Evolutionary conservation across 1,284 basidiomycete genomes (phyloP).

Genomic region (Erythrobasidium hasegawianum): DNA sequence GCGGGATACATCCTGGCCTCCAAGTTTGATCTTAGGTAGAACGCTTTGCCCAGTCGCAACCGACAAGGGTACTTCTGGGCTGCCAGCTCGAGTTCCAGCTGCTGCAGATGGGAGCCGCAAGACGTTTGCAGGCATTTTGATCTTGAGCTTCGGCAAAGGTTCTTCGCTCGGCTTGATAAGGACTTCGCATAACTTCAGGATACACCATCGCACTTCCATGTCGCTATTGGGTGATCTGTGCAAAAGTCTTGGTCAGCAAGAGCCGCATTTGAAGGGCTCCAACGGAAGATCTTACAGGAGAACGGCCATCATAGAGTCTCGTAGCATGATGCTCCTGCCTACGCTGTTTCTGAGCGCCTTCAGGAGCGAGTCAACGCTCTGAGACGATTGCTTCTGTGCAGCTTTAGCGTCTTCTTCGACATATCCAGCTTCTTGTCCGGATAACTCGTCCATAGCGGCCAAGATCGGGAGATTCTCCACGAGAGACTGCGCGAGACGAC

Average conservation of each 20-base stretch:
- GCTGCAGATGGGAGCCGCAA: slow-evolving; percentile 21
- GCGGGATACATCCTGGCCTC: not conserved
- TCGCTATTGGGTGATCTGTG: slow-evolving; percentile 69
- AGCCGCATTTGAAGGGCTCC: no score
- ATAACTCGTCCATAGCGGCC: slow-evolving; percentile 85
- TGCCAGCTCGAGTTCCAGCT: slow-evolving; percentile 12
- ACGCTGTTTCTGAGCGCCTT: slow-evolving; percentile 78
- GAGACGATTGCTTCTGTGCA: slow-evolving; percentile 32
- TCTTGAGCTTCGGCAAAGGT: slow-evolving; percentile 75
- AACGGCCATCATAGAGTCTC: slow-evolving; percentile 74
- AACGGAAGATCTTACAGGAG: slow-evolving; percentile 63
- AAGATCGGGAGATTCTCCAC: slow-evolving; percentile 83
- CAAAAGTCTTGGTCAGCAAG: no score
- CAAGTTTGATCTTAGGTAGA: slow-evolving; percentile 25
- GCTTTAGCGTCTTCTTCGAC: slow-evolving; percentile 66
- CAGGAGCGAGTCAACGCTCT: slow-evolving; percentile 64
- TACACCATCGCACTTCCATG: slow-evolving; percentile 80
- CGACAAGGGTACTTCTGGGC: slow-evolving; percentile 25
- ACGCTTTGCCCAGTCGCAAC: slow-evolving; percentile 17
- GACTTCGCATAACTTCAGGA: slow-evolving; percentile 88
- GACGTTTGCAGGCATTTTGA: slow-evolving; percentile 50
- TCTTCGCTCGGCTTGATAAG: slow-evolving; percentile 78
- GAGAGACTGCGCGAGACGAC: slow-evolving; percentile 78
- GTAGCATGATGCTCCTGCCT: slow-evolving; percentile 72
- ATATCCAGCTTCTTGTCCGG: slow-evolving; percentile 44